Percentiles rank a stretch among this genome's conserved stretches.
These are phyloP conservation scores for Phalaenopsis hybrid DNA, from an alignment of 116 monocot species.

Conservation along the genomic window DNA sequence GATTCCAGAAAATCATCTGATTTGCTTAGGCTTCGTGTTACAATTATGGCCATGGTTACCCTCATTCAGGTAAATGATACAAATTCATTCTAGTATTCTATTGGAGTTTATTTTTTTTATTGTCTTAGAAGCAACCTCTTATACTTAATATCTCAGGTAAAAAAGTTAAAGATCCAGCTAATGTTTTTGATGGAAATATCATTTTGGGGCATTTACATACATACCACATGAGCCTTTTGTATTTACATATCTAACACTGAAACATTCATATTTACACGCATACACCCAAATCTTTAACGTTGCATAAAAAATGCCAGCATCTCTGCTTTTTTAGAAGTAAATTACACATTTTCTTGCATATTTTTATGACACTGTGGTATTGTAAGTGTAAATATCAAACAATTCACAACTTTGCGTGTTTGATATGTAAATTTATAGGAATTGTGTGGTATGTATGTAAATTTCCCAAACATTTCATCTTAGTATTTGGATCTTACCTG, in stretches of 20 bases:
- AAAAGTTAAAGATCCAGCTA: background rate
- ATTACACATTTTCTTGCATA: too few relatives aligned
- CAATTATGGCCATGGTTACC: constrained; percentile 52
- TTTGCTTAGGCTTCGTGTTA: constrained; percentile 64
- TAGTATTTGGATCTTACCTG: background rate
- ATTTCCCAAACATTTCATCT: background rate
- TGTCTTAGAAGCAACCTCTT: background rate
- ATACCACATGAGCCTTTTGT: too few relatives aligned
- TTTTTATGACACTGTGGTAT: too few relatives aligned
- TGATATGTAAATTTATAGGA: too few relatives aligned
- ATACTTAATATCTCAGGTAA: background rate
- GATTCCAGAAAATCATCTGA: constrained; percentile 52
- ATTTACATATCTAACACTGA: too few relatives aligned
- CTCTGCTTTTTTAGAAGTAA: too few relatives aligned
- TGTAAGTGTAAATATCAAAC: too few relatives aligned
- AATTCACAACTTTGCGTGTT: too few relatives aligned
- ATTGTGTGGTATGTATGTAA: too few relatives aligned
- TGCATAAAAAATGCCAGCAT: too few relatives aligned
- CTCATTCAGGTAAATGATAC: constrained; percentile 63
- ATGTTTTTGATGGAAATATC: background rate
- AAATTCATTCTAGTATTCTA: background rate
- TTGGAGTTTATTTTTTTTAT: background rate
- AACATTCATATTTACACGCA: too few relatives aligned
- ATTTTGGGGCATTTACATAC: background rate
- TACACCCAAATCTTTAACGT: too few relatives aligned